Evolutionary conservation across 495 filamentous ascomycete species (phyloP), one percentile per base, ranked within the genome.

Genomic region (Penicillium tannophilum): DNA sequence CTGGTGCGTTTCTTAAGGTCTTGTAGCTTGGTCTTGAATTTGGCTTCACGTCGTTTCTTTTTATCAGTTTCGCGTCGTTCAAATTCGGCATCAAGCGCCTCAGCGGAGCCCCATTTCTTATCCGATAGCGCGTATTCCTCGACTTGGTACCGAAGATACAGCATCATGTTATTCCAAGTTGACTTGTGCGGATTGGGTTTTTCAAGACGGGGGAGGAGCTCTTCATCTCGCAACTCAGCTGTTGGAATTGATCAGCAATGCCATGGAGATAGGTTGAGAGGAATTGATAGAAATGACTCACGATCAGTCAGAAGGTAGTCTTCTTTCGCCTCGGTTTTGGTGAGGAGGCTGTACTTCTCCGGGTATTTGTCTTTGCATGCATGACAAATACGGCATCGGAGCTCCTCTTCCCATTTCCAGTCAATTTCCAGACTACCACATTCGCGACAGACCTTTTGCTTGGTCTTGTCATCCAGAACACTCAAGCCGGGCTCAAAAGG

Each of bases 151-250:
- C 95, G 88, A 9, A 98, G 79, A 68, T 90, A 98, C 1, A 98
- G 84, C 90, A 94, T 94, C 94, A 98, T 98, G 76, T 94, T 91
- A 66, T 97, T 93, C 91, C 91, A 98, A 35, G 92, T 92, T 0
- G 87, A 85, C 68, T 96, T 97, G 70, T 97, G 93, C 19, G 94
- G 94, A 67, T 98, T 98, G 6, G 95, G 94, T 26, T 85, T 86
- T 59, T 90, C 89, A 0, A 98, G 75, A 70, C 92, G 92, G 1
- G 94, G 94, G 4, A 98, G 79, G 10, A 98, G 76, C 46, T 93
- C 90, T 54, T 84, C 81, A 64, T 98, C 94, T 58, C 85, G 86
- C 2, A 98, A 79, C 67, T 97, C 93, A 44, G 91, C 89, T 91
- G 46, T 23, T 45, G n/a, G 4, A 33, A 16, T 4, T 4, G 2